phyloP scores from a whole-genome alignment of 1,284 basidiomycete species.

The Ganoderma meredithae region DNA sequence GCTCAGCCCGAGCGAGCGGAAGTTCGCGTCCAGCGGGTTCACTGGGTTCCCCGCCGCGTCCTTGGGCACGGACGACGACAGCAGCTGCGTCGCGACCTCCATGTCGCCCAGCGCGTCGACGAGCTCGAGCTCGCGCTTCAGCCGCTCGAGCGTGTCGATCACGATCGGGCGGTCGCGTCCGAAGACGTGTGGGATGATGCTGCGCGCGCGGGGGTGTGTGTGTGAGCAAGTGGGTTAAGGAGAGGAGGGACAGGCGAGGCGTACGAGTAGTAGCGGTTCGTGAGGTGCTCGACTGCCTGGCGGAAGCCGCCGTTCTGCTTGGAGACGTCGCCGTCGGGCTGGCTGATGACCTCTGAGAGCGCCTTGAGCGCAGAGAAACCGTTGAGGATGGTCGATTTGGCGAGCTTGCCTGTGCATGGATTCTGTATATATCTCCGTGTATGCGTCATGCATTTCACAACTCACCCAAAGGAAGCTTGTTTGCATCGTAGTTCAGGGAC shows the following conservation, averaged over 20 bases:
- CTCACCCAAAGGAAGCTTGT: constrained; percentile 68
- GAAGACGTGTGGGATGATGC: constrained; percentile 70
- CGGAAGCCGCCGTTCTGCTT: constrained; percentile 46
- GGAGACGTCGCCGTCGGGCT: constrained; percentile 52
- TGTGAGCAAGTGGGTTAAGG: neutral
- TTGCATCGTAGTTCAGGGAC: constrained; percentile 77
- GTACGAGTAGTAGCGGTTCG: constrained; percentile 66
- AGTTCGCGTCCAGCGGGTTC: constrained; percentile 66
- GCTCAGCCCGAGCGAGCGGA: constrained; percentile 59
- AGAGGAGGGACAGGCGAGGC: constrained; percentile 26
- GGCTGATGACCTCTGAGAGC: constrained; percentile 60
- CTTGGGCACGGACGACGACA: constrained; percentile 48
- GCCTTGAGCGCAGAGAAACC: constrained; percentile 69
- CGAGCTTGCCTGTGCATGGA: constrained; percentile 55
- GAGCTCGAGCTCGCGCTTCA: constrained; percentile 70
- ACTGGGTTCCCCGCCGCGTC: constrained; percentile 53
- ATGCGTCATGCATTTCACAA: neutral
- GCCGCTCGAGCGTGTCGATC: constrained; percentile 47
- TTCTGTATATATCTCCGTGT: constrained; percentile 9
- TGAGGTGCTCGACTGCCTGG: constrained; percentile 55
- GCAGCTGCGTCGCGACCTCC: constrained; percentile 69
- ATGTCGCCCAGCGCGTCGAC: constrained; percentile 73
- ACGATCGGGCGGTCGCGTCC: constrained; percentile 57
- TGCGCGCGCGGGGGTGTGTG: constrained; percentile 32
- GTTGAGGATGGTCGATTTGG: constrained; percentile 61